Base-by-base conservation (phyloP, 805 yeast species). In the Yamadazyma laniorum region DNA sequence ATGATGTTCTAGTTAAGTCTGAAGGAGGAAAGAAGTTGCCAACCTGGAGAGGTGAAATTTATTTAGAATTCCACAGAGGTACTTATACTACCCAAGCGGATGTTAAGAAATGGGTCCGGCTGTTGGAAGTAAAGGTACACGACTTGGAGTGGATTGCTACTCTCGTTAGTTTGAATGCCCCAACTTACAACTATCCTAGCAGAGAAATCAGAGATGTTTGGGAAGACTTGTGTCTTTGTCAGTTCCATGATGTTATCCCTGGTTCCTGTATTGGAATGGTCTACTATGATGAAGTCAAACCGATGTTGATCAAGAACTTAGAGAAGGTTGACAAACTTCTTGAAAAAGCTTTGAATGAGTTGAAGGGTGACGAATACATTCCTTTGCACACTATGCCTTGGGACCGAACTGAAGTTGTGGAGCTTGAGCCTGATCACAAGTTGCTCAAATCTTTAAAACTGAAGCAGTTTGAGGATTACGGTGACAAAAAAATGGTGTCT, bases 181-280 rank as follows among this genome's bases (percentile, higher is more conserved):
- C 72, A 21, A 58, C 64, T 17, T 91, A 81, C 59, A 66, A 64
- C 41, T 91, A 91, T 57, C 99, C 99, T 2, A 67, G 72, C 22
- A 64, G 73, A 26, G 75, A 80, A 42, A 72, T 91, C 30, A 79
- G 81, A 45, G 71, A 64, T 2, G 59, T 91, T 44, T 91, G 99
- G 99, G 91, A 88, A 58, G 80, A 86, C 59, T 79, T 91, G 15
- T 78, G 89, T 44, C 67, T 93, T 39, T 89, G 96, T 56, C 98
- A 91, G 58, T 91, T 91, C 67, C 99, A 91, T 60, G 99, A 91
- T 65, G 97, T 91, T n/a, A 71, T 93, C 36, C 99, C 99, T 2
- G 99, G 99, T 3, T 83, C 95, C 5, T 87, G 96, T 62, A 91
- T 91, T 52, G 96, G 88, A 45, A 79, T 87, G 80, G 96, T 93